A percentile compares a stretch with the other conserved stretches of the same genome.
Evolutionary conservation across 2,329 filamentous ascomycete genomes (phyloP).

Genomic region (Torrubiella hemipterigena): DNA sequence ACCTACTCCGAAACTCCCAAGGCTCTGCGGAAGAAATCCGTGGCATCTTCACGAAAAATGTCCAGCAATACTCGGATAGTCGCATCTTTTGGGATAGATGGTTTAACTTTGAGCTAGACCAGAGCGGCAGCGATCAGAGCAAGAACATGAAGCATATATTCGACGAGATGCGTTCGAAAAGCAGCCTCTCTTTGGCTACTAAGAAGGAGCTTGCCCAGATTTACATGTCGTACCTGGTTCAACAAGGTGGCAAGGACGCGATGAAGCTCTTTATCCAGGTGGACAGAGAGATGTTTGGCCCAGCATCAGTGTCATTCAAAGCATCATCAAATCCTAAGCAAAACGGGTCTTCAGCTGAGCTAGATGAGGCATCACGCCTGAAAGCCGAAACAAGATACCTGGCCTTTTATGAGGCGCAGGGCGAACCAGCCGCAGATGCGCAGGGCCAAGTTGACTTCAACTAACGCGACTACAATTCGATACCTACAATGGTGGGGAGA

Average conservation of each 20-base stretch:
- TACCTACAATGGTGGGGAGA: too few relatives aligned
- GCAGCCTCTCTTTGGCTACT: conserved; percentile 51
- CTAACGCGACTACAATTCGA: too few relatives aligned
- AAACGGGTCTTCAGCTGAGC: conserved; percentile 29
- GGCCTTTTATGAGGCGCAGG: conserved; percentile 41
- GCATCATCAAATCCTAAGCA: too few relatives aligned
- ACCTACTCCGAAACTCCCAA: conserved; percentile 77
- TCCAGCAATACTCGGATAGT: conserved; percentile 76
- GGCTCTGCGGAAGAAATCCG: conserved; percentile 71
- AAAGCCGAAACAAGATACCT: conserved; percentile 40
- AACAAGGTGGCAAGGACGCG: conserved; percentile 68
- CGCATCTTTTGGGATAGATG: conserved; percentile 83
- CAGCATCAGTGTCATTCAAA: too few relatives aligned
- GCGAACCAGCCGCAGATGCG: conserved; percentile 31
- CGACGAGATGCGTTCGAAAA: conserved; percentile 61
- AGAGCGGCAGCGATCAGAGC: conserved; percentile 59
- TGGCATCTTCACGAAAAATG: conserved; percentile 69
- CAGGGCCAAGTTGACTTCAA: conserved; percentile 41
- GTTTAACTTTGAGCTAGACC: conserved; percentile 78
- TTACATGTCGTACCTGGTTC: conserved; percentile 77
- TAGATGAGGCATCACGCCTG: conserved; percentile 37
- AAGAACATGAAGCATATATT: conserved; percentile 72
- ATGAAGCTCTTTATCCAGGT: conserved; percentile 78
- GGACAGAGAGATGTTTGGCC: conserved; percentile 82
- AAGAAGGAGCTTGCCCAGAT: conserved; percentile 65